Evolutionary conservation across 345 rosid genomes (phyloP), one percentile per base, ranked within the genome.

Genomic region (rapeseed (Brassica napus)): DNA sequence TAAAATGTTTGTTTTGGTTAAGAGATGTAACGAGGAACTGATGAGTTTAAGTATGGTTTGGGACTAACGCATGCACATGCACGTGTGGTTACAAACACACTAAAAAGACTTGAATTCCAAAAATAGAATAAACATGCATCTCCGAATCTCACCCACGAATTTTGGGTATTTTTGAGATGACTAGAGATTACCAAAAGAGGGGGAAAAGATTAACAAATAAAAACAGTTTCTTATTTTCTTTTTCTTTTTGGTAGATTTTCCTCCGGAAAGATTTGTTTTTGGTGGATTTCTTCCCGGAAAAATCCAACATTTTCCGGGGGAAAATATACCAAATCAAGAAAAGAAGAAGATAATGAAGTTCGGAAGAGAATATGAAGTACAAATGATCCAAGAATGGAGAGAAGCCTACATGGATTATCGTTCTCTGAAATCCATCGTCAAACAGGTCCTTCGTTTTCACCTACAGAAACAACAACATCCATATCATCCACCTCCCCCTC

Each of bases 401-500:
- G 88, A 86, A 52, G 98, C 97, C 57, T 93, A 91, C 82, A 86
- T 93, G 94, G 90, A 93, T 65, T 93, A 93, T 86, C 89, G 81
- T 71, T 26, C 73, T 55, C 86, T 92, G 16, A 92, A 92, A 71
- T 23, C 74, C 8, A 37, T 87, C 10, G 75, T 92, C 71, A 90
- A 90, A 84, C 88, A 85, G 0, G 28, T 89, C 10, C 71, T 82
- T 44, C 78, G 49, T 44, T 75, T 28, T 71, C 83, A 28, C 58
- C 71, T 18, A 23, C 82, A 74, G 23, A 72, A 75, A 63, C 71
- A 68, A 68, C 66, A 62, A 61, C 80, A 30, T 14, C 74, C 59
- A 54, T 54, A 62, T 67, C 65, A 21, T 32, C 78, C 12, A 14
- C 71, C 8, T 34, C 77, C 76, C 7, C 24, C 69, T 69, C 79